Percentiles rank a stretch among this genome's conserved stretches.
phyloP scores from a whole-genome alignment of 257 asterid genomes.

The Phtheirospermum japonicum region DNA sequence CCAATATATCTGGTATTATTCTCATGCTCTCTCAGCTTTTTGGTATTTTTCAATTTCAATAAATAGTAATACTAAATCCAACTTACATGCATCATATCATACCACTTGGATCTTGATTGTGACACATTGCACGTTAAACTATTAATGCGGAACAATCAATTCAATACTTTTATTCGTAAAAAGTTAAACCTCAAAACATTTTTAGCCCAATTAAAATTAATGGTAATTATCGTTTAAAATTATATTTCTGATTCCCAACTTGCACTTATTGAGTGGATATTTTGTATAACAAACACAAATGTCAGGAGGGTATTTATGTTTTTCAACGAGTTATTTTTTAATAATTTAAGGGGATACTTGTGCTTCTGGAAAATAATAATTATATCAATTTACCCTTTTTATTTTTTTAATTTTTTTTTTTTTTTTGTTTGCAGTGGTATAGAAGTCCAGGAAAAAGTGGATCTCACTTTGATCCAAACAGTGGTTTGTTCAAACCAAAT shows the following conservation, averaged over 20 bases:
- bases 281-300: neutral
- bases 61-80: too few relatives aligned
- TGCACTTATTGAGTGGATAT: neutral
- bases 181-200: too few relatives aligned
- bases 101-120: too few relatives aligned
- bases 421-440: constrained; percentile 62
- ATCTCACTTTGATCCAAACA: constrained; percentile 85
- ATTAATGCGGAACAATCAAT: too few relatives aligned
- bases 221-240: too few relatives aligned
- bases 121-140: too few relatives aligned
- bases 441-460: constrained; percentile 90
- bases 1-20: constrained; percentile 53
- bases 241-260: too few relatives aligned
- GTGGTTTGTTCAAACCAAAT: constrained; percentile 54
- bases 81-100: too few relatives aligned
- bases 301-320: neutral
- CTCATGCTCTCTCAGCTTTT: neutral
- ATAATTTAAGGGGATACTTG: neutral
- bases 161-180: too few relatives aligned
- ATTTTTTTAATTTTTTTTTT: neutral
- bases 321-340: neutral
- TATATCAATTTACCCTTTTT: neutral
- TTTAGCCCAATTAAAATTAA: too few relatives aligned
- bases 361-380: neutral
- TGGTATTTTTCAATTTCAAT: too few relatives aligned